A percentile compares a stretch with the other conserved stretches of the same genome.
These are phyloP conservation scores for Aspergillus bridgeri DNA, from an alignment of 495 filamentous ascomycete species.

Conservation along the genomic window DNA sequence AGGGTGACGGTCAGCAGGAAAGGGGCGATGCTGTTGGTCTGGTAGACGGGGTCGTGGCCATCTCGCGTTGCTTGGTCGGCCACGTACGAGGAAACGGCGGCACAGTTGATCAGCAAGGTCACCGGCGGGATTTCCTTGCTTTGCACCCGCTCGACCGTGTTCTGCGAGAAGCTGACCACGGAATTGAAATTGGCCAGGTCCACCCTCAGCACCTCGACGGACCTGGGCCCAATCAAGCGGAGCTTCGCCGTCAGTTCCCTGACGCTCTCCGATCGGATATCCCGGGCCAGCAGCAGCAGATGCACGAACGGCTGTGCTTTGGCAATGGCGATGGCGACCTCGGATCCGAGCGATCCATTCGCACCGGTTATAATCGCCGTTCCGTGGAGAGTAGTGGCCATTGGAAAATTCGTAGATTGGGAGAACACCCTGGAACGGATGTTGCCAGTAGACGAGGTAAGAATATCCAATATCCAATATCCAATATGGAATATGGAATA, in stretches of 20 bases:
- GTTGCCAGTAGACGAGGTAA: background rate
- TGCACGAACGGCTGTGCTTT: constrained; percentile 39
- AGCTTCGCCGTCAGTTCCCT: constrained; percentile 27
- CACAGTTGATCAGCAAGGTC: constrained; percentile 35
- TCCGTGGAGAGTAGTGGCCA: constrained; percentile 38
- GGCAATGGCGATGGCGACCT: constrained; percentile 39
- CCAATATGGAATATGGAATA: too few species aligned
- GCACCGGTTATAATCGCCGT: constrained; percentile 45
- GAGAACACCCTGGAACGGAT: background rate
- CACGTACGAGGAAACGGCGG: constrained; percentile 36
- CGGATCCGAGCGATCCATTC: constrained; percentile 37
- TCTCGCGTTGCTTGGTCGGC: constrained; percentile 34
- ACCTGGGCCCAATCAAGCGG: constrained; percentile 38
- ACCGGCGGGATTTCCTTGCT: constrained; percentile 39
- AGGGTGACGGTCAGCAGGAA: constrained; percentile 40
- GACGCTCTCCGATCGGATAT: constrained; percentile 33
- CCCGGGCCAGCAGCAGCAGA: constrained; percentile 33
- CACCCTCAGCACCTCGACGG: constrained; percentile 32
- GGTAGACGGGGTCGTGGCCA: constrained; percentile 40
- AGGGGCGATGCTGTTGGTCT: constrained; percentile 40
- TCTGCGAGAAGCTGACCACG: constrained; percentile 29
- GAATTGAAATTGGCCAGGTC: constrained; percentile 37
- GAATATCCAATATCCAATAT: background rate
- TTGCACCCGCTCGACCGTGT: constrained; percentile 36
- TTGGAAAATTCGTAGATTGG: constrained; percentile 4